Conservation (phyloP, 2,329 filamentous ascomycete genomes). For the Cladophialophora carrionii region DNA sequence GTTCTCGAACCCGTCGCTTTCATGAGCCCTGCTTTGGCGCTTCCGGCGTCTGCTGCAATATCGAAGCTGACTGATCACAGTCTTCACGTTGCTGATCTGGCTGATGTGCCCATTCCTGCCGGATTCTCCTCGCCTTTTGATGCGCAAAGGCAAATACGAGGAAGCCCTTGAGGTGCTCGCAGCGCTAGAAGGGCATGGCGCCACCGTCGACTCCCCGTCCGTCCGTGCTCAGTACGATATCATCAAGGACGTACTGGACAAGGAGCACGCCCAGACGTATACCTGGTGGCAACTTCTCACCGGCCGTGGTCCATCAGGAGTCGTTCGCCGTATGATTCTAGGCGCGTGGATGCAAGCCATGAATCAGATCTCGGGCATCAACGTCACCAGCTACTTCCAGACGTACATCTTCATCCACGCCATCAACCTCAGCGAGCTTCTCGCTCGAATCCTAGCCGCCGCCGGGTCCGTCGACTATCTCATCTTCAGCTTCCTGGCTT, state of each 20-base stretch:
- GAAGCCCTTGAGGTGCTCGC: slow-evolving; percentile 54
- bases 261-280: slow-evolving; percentile 51
- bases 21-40: background rate
- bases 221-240: slow-evolving; percentile 43
- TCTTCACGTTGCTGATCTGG: slow-evolving; percentile 59
- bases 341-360: slow-evolving; percentile 51
- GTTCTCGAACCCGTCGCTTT: background rate
- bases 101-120: slow-evolving; percentile 40
- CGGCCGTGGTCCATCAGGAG: slow-evolving; percentile 48
- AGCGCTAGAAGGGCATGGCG: slow-evolving; percentile 41
- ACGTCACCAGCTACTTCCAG: slow-evolving; percentile 40
- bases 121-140: slow-evolving; percentile 63
- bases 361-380: slow-evolving; percentile 41
- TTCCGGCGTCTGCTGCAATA: background rate
- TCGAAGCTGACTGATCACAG: slow-evolving; percentile 13
- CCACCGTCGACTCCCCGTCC: slow-evolving; percentile 39
- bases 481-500: slow-evolving; percentile 49
- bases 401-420: slow-evolving; percentile 50
- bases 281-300: slow-evolving; percentile 52
- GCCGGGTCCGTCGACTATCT: slow-evolving; percentile 55
- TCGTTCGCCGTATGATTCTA: slow-evolving; percentile 50
- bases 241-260: slow-evolving; percentile 48
- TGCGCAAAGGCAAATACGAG: slow-evolving; percentile 59
- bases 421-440: slow-evolving; percentile 44
- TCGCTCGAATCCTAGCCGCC: slow-evolving; percentile 49